Conservation (phyloP, 176 grass and related monocot genomes). For the Canna indica region DNA sequence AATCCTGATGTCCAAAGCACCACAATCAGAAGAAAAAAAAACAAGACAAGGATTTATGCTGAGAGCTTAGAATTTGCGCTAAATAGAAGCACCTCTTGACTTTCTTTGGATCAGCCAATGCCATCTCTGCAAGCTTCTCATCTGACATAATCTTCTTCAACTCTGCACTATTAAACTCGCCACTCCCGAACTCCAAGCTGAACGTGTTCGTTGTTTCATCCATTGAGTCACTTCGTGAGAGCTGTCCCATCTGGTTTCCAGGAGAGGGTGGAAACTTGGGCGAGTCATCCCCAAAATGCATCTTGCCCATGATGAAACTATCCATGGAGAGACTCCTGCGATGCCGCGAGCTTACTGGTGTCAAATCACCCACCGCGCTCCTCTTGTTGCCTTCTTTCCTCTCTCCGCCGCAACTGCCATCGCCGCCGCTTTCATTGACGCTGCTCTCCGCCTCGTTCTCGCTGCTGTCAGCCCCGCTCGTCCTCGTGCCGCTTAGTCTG, state of each 20-base stretch:
- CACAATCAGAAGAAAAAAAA: conserved; percentile 9
- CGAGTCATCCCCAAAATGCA: conserved; percentile 67
- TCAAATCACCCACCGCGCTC: conserved; percentile 18
- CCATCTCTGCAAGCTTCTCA: conserved; percentile 81
- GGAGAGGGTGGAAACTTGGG: conserved; percentile 48
- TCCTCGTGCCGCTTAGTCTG: conserved; percentile 11
- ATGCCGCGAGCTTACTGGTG: conserved; percentile 40
- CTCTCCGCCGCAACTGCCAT: not conserved
- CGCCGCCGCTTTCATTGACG: conserved; percentile 34
- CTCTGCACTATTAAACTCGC: conserved; percentile 65
- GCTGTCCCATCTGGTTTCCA: conserved; percentile 22
- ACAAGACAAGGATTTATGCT: not conserved
- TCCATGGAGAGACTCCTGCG: conserved; percentile 87
- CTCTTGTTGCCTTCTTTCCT: conserved; percentile 39
- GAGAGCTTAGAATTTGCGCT: not conserved
- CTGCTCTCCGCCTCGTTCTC: conserved; percentile 79
- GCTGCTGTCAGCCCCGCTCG: conserved; percentile 36
- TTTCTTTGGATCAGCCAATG: conserved; percentile 70
- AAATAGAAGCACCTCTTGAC: conserved; percentile 64
- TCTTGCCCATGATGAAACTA: conserved; percentile 82
- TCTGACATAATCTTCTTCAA: conserved; percentile 97
- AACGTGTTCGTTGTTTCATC: conserved; percentile 46
- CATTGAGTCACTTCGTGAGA: conserved; percentile 37
- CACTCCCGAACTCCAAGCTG: conserved; percentile 47
- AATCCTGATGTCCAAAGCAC: conserved; percentile 38